These are phyloP conservation scores for Phytophthora tubulina DNA, from an alignment of 352 stramenopile species.

Conservation along the genomic window DNA sequence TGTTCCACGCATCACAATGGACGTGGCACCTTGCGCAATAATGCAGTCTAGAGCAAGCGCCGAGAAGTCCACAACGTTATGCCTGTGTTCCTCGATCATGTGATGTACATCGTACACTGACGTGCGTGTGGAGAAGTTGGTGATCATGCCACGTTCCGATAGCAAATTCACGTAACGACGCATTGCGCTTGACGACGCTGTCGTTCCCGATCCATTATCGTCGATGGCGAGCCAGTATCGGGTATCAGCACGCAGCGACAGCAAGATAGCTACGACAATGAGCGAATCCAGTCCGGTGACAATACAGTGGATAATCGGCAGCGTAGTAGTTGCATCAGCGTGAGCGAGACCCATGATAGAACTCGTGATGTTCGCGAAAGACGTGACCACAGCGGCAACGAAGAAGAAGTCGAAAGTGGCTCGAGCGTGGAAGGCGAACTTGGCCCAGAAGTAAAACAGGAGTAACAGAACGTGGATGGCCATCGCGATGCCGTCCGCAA, in stretches of 20 bases:
- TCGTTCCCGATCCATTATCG: slow-evolving; percentile 53
- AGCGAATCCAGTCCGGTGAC: slow-evolving; percentile 65
- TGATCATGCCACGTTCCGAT: slow-evolving; percentile 87
- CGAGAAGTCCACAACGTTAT: slow-evolving; percentile 87
- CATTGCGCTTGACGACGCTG: slow-evolving; percentile 62
- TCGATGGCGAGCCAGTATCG: slow-evolving; percentile 88
- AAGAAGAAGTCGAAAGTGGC: slow-evolving; percentile 90
- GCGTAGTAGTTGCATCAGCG: slow-evolving; percentile 29
- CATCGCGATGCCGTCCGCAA: slow-evolving; percentile 65
- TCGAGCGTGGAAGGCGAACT: slow-evolving; percentile 80
- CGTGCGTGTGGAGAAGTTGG: slow-evolving; percentile 88
- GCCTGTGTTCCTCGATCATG: slow-evolving; percentile 88
- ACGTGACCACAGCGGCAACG: slow-evolving; percentile 59
- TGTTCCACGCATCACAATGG: slow-evolving; percentile 83
- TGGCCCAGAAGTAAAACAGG: slow-evolving; percentile 82
- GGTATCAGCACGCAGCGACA: slow-evolving; percentile 84
- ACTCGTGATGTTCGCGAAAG: slow-evolving; percentile 55
- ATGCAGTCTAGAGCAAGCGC: slow-evolving; percentile 78
- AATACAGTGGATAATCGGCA: slow-evolving; percentile 61
- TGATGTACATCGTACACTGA: slow-evolving; percentile 90
- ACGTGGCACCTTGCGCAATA: slow-evolving; percentile 82
- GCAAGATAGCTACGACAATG: slow-evolving; percentile 73
- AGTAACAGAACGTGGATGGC: slow-evolving; percentile 65
- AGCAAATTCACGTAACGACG: slow-evolving; percentile 79
- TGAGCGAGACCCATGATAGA: slow-evolving; percentile 56